phyloP scores from a whole-genome alignment of 2,329 filamentous ascomycete species.

The Verticillium zaregamsianum region DNA sequence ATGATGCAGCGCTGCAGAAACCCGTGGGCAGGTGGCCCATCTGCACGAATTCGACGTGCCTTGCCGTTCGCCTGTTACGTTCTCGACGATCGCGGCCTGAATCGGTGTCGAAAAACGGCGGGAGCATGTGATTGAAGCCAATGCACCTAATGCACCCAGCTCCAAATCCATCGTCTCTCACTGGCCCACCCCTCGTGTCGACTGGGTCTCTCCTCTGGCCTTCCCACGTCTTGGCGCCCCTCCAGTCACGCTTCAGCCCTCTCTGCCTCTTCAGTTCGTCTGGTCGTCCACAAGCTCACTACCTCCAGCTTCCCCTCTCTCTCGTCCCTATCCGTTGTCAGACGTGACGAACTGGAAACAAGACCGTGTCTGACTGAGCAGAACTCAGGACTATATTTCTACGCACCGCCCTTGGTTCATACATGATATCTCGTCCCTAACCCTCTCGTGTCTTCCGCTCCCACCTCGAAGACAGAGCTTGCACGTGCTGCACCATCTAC shows the following conservation, averaged over 20 bases:
- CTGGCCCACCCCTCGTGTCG: background rate
- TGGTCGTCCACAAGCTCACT: background rate
- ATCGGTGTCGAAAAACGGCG: background rate
- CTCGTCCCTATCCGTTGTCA: background rate
- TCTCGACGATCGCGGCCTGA: background rate
- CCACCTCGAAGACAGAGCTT: background rate
- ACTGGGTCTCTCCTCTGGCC: background rate
- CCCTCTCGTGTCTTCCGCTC: slow-evolving; percentile 1
- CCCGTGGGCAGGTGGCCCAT: background rate
- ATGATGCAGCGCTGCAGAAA: background rate
- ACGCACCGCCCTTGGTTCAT: background rate
- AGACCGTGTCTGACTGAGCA: background rate
- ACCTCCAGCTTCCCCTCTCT: background rate
- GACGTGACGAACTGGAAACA: background rate
- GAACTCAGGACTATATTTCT: background rate
- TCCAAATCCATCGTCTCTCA: background rate
- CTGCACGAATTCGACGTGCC: background rate
- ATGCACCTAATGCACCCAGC: background rate
- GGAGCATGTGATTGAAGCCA: background rate
- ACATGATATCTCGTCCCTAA: background rate
- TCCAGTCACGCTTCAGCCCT: background rate
- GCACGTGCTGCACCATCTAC: background rate
- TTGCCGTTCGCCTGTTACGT: background rate
- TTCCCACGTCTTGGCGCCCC: background rate
- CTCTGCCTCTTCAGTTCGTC: background rate